Evolutionary conservation across 2,329 filamentous ascomycete species (phyloP).

Genomic region (Diaporthe nobilis): DNA sequence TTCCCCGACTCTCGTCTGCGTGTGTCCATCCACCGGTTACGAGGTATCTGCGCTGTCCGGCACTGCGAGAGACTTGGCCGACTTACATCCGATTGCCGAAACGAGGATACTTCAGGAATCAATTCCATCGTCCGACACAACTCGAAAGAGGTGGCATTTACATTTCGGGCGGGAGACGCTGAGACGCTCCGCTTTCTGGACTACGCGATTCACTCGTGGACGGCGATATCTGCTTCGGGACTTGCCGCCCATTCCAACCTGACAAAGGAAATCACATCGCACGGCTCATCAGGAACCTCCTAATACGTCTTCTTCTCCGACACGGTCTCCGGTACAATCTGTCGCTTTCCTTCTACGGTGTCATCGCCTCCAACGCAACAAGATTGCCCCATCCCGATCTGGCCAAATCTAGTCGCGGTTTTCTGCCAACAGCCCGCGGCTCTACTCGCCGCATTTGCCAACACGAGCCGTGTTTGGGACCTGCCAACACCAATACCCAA

Average conservation of each 20-base stretch:
- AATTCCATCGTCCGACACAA: conserved; percentile 4
- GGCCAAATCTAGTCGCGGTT: conserved; percentile 18
- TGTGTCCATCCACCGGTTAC: conserved; percentile 14
- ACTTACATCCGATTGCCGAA: conserved; percentile 20
- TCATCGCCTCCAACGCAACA: not conserved
- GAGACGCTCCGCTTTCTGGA: conserved; percentile 19
- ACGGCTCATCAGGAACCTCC: conserved; percentile 1
- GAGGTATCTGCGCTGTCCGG: conserved; percentile 37
- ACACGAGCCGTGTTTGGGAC: conserved; percentile 4
- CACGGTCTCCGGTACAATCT: not conserved
- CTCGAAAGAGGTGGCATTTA: conserved; percentile 20
- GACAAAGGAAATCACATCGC: conserved; percentile 9
- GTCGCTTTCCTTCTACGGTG: not conserved
- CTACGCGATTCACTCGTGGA: conserved; percentile 13
- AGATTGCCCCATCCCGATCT: not conserved
- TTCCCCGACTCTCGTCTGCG: conserved; percentile 12
- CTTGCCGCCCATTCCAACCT: conserved; percentile 1
- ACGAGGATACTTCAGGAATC: not conserved
- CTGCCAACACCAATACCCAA: not conserved
- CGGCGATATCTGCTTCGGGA: conserved; percentile 19
- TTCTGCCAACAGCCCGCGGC: conserved; percentile 32
- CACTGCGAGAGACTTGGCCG: conserved; percentile 34
- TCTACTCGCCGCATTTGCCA: conserved; percentile 17
- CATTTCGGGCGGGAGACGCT: not conserved
- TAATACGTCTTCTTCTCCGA: conserved; percentile 14